Evolutionary conservation across 805 yeast genomes (phyloP), one percentile per base, ranked within the genome.

Genomic region (Wickerhamiella hasegawae): DNA sequence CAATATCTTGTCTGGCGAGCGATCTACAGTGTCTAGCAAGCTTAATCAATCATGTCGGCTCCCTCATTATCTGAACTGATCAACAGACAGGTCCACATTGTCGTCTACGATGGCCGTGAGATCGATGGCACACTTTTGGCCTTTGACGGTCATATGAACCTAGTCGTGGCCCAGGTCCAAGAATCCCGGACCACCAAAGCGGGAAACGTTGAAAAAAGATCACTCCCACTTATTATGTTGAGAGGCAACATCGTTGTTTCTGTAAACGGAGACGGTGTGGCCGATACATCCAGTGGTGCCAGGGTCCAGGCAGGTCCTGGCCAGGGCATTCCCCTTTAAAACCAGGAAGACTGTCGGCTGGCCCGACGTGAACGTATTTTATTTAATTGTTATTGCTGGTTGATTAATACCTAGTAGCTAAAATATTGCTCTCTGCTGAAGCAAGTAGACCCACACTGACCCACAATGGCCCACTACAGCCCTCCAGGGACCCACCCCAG

Each of bases 201-300:
- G 41, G 66, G 80, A 6, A 46, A 58, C 52, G 42, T 62, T 27
- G 79, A 76, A 40, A 85, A 78, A 42, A 63, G 97, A 38, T 60
- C 72, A 4, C 58, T 90, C 18, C 97, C 97, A 0, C 65, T 90
- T 34, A 68, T 81, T 2, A 77, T 87, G 25, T 59, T 87, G 31
- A 67, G 97, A 46, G 98, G 98, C 2, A 95, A 83, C 44, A 80
- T 77, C 44, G 72, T 90, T 19, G 71, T 85, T 10, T 71, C 84
- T n/a, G n/a, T n/a, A n/a, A n/a, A n/a, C n/a, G n/a, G n/a, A n/a
- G n/a, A n/a, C n/a, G n/a, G n/a, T n/a, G n/a, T n/a, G n/a, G n/a
- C n/a, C n/a, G n/a, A n/a, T n/a, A n/a, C n/a, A n/a, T n/a, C n/a
- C n/a, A n/a, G n/a, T n/a, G n/a, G n/a, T n/a, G n/a, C n/a, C n/a